Evolutionary conservation across 2,329 filamentous ascomycete genomes (phyloP), one percentile per base, ranked within the genome.

Genomic region (Laburnicola sp.): DNA sequence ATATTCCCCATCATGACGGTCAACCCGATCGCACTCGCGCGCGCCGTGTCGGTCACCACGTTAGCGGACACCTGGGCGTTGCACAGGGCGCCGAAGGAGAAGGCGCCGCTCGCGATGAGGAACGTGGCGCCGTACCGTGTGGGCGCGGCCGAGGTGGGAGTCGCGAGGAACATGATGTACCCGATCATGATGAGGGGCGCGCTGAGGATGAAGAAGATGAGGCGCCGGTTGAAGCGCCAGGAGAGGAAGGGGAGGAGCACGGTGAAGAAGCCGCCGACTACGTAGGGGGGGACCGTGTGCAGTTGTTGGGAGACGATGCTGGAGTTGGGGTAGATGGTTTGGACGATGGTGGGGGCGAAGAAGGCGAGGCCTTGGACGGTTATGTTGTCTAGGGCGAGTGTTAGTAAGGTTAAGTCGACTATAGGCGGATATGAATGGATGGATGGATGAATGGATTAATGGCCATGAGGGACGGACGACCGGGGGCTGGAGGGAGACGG

Each of bases 41-140:
- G 78, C 0, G 86, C 83, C 0, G 86, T 86, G 58, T 89, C 86
- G 4, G 82, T 83, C 5, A 88, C 78, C 0, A 88, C 84, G 56
- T 88, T 88, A n/a, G 86, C 86, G 0, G 83, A 81, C 0, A 81
- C 82, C 53, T 88, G 79, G 0, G 85, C 85, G 53, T 86, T 87
- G 50, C 79, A 80, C 16, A 88, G 76, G 0, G 85, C 77, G 0
- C 85, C 86, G 31, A 82, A 77, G 1, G 79, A 70, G 60, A 86
- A 88, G 3, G 82, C 80, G 0, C 82, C 83, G 11, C 76, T 76
- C 2, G 84, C 80, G 45, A 86, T 82, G 43, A 88, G 69, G 68
- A 89, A 89, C 0, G 83, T 85, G 0, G 85, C 86, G 0, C 78
- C 86, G 63, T 89, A 89, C 7, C 85, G 81, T 3, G 83, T 79